Evolutionary conservation across 2,329 filamentous ascomycete genomes (phyloP).

Genomic region (Diaporthe vexans): DNA sequence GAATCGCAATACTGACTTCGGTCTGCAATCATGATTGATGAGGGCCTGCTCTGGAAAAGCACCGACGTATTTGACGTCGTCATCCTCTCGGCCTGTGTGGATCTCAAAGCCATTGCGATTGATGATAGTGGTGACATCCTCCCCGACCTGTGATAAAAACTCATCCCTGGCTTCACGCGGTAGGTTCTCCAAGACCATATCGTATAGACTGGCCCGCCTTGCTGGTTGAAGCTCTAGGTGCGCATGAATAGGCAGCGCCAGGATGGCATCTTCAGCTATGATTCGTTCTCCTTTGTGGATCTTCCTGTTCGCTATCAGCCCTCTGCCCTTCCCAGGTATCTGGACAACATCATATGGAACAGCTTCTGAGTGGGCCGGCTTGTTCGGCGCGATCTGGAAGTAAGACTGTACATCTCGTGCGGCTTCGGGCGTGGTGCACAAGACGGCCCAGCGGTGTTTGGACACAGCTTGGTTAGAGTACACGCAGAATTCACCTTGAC

Average conservation of each 20-base stretch:
- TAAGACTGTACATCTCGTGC: not conserved
- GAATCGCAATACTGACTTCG: slow-evolving; percentile 56
- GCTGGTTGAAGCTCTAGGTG: not conserved
- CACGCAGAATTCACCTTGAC: slow-evolving; percentile 10
- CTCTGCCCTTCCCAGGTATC: not conserved
- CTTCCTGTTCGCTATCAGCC: not conserved
- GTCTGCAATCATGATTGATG: slow-evolving; percentile 59
- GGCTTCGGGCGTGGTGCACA: slow-evolving; percentile 1
- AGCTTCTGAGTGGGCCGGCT: not conserved
- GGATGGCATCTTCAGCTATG: slow-evolving; percentile 3
- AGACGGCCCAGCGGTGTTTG: not conserved
- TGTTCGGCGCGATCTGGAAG: slow-evolving; percentile 4
- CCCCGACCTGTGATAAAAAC: not conserved
- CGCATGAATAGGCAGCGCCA: not conserved
- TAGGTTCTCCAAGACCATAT: not conserved
- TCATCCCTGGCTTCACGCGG: not conserved
- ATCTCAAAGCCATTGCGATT: slow-evolving; percentile 20
- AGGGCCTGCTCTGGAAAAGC: slow-evolving; percentile 44
- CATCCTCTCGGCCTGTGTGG: not conserved
- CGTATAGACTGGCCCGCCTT: not conserved
- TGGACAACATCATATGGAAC: not conserved
- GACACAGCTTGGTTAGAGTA: slow-evolving; percentile 12
- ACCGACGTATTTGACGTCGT: not conserved
- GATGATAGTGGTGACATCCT: not conserved
- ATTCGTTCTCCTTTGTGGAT: not conserved